Evolutionary conservation across 768 basidiomycete species (phyloP), one percentile per base, ranked within the genome.

Genomic region (Tubosaeta sp.): DNA sequence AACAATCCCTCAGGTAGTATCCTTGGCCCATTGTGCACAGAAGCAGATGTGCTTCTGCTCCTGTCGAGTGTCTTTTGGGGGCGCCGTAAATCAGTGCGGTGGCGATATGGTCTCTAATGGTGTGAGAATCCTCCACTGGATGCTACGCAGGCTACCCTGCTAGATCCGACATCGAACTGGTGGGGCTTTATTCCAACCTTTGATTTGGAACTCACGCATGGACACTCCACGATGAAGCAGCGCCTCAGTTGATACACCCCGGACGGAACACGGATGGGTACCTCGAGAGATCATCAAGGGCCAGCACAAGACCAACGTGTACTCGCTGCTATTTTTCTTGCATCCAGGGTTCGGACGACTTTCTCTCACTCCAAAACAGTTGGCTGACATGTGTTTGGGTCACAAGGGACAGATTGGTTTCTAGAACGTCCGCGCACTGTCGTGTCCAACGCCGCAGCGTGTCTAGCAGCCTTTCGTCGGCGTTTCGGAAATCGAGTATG

Each of bases 401-500:
- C 86, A 82, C 87, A 90, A n/a, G 81, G 83, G 87, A 87, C 6
- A 27, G 9, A 12, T 87, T 87, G 1, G 86, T 89, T 93, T 49
- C 75, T 93, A 48, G 86, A 93, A 49, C 79, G 87, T 3, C 92
- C 94, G 88, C 69, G 80, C 19, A 74, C 77, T 4, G 84, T 83
- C 56, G 72, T 24, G 14, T 36, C 18, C 39, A 44, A 45, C 30
- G 25, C 40, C 53, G 36, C 59, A 56, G 50, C 85, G 9, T 78
- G 90, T 72, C 86, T 83, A 61, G 88, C 92, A 65, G 87, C 94
- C 29, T 91, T 94, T 71, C 77, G 86, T 49, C 75, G 93, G 35
- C 82, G 90, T 36, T 76, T 95, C 22, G 92, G 92, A 42, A 91
- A 91, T 93, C 36, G 89, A 92, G 59, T 92, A 84, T 60, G 92